Conservation (phyloP, 805 yeast species). For the Wickerhamiella occidentalis region DNA sequence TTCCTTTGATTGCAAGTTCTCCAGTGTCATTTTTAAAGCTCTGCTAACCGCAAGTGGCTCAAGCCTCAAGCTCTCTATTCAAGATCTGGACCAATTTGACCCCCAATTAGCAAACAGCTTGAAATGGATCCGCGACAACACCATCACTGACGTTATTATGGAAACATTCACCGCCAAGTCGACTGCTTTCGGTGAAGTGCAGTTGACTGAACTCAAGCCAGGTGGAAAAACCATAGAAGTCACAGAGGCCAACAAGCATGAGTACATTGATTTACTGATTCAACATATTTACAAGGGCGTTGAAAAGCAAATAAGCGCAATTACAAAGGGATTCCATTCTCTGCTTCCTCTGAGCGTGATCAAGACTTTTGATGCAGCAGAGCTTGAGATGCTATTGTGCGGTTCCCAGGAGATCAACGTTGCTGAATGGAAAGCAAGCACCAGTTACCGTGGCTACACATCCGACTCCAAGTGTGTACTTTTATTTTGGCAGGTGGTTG, state of each 20-base stretch:
- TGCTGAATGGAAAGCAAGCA: conserved; percentile 97
- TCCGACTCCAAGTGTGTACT: conserved; percentile 90
- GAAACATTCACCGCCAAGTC: conserved; percentile 75
- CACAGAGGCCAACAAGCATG: conserved; percentile 85
- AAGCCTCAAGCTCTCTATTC: conserved; percentile 24
- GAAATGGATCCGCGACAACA: conserved; percentile 92
- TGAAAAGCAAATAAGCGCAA: conserved; percentile 89
- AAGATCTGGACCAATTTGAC: conserved; percentile 98
- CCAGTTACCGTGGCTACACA: conserved; percentile 95
- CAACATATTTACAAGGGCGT: conserved; percentile 91
- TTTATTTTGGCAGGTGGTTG: conserved; percentile 97
- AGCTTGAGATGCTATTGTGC: conserved; percentile 88
- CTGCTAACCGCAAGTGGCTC: conserved; percentile 84
- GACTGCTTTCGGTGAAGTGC: conserved; percentile 87
- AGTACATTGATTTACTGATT: conserved; percentile 84
- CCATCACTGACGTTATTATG: conserved; percentile 75
- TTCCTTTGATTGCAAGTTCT: conserved; percentile 94
- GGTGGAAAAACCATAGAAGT: conserved; percentile 83
- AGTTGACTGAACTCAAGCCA: conserved; percentile 77
- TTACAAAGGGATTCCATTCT: conserved; percentile 94
- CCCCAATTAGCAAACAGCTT: conserved; percentile 89
- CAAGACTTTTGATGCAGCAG: conserved; percentile 94
- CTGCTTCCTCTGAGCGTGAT: conserved; percentile 92
- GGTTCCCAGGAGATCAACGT: conserved; percentile 96
- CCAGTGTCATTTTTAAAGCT: conserved; percentile 96